phyloP scores from a whole-genome alignment of 2,329 filamentous ascomycete genomes.

The Colletotrichum ledebouriae region DNA sequence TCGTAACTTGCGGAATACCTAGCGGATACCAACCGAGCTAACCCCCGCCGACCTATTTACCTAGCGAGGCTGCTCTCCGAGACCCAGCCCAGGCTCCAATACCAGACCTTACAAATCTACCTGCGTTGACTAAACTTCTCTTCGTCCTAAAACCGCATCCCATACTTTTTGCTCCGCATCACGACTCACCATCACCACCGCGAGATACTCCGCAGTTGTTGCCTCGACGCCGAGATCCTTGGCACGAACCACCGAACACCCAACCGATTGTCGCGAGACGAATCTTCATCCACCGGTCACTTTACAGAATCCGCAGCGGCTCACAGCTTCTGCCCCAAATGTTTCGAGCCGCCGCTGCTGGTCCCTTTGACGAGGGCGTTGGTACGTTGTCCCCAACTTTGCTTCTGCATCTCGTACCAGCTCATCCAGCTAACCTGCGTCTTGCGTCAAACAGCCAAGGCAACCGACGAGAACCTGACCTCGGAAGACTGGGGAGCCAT shows the following conservation, averaged over 20 bases:
- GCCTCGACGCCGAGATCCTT: slow-evolving; percentile 4
- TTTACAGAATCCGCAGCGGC: slow-evolving; percentile 29
- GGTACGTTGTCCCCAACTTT: slow-evolving; percentile 58
- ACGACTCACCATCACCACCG: background rate
- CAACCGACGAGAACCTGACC: slow-evolving; percentile 98
- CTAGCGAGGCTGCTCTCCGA: slow-evolving; percentile 5
- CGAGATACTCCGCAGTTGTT: background rate
- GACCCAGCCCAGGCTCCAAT: slow-evolving; percentile 15
- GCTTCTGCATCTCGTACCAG: background rate
- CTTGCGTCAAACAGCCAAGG: slow-evolving; percentile 65
- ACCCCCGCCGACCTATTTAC: background rate
- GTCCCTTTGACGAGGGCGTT: slow-evolving; percentile 71
- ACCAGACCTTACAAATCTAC: slow-evolving; percentile 16
- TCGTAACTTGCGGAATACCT: background rate
- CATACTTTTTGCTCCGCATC: background rate
- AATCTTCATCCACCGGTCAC: background rate
- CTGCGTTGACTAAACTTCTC: background rate
- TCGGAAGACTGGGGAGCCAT: slow-evolving; percentile 79
- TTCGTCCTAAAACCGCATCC: background rate
- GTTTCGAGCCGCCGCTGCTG: slow-evolving; percentile 70
- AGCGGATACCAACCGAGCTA: background rate
- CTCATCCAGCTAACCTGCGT: slow-evolving; percentile 6
- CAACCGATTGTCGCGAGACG: slow-evolving; percentile 8
- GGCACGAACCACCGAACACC: slow-evolving; percentile 8
- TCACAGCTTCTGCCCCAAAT: slow-evolving; percentile 56